Evolutionary conservation across 2,329 filamentous ascomycete species (phyloP), one percentile per base, ranked within the genome.

Genomic region (Zasmidium cellare): DNA sequence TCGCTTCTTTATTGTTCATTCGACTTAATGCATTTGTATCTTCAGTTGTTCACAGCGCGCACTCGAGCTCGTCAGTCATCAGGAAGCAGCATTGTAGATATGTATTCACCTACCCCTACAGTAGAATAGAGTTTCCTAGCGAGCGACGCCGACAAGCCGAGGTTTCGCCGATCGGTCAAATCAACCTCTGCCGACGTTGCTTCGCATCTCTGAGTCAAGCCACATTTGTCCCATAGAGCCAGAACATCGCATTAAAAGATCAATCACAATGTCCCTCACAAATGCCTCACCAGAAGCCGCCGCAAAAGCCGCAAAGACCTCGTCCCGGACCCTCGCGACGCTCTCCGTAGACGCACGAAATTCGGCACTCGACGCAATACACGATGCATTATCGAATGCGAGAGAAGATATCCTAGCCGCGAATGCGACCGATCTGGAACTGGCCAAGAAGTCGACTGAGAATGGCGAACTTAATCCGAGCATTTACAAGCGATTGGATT

Each of bases 221-320:
- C 7, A 31, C 28, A 31, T n/a, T 31, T 14, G 14, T 14, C 28
- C 14, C 28, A 7, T 14, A 31, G 14, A 31, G 7, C 28, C 28
- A 31, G 7, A 31, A 31, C 28, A 31, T 31, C 7, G 28, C 14
- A 31, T 18, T 24, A 35, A 61, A 24, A 11, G n/a, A n/a, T n/a
- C n/a, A n/a, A n/a, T n/a, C n/a, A n/a, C n/a, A n/a, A 96, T 97
- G 94, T 96, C 93, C 65, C 82, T 97, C 58, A 96, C 92, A 50
- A 92, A 90, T 74, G 90, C 89, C 54, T 88, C 88, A 28, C 90
- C 93, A 49, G 79, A 84, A 55, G 86, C 92, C 64, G 89, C 90
- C 53, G 93, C 93, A 38, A 82, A 82, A 68, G 84, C 87, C 49
- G 93, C 93, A 61, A 92, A 92, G 70, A 77, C 84, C 48, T 91